A percentile compares a stretch with the other conserved stretches of the same genome.
phyloP scores from a whole-genome alignment of 805 yeast genomes.

The Torulaspora microellipsoides region DNA sequence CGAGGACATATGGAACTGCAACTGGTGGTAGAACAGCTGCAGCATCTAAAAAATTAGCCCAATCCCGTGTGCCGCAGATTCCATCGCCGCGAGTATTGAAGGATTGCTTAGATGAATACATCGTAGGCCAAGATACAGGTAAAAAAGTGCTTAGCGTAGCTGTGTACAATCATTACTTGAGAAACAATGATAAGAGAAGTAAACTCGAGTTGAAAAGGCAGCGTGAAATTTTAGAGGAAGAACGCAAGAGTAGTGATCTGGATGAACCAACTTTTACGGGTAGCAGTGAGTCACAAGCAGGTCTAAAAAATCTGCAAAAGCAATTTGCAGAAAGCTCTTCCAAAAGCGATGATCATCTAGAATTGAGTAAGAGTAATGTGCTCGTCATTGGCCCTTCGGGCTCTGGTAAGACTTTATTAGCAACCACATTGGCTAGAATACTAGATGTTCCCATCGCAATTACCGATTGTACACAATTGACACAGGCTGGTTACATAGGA shows the following conservation, averaged over 20 bases:
- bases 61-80: conserved; percentile 20
- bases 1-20: conserved; percentile 5
- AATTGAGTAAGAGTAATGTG: conserved; percentile 52
- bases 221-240: conserved; percentile 30
- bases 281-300: conserved; percentile 32
- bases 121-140: conserved; percentile 53
- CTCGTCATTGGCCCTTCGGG: conserved; percentile 58
- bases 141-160: conserved; percentile 59
- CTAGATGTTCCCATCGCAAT: conserved; percentile 54
- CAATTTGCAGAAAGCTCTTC: conserved; percentile 29
- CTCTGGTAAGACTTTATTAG: conserved; percentile 55
- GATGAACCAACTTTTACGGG: conserved; percentile 19
- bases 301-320: conserved; percentile 27
- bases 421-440: conserved; percentile 48
- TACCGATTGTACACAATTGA: conserved; percentile 57
- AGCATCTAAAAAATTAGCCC: conserved; percentile 19
- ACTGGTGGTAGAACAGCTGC: not conserved
- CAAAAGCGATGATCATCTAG: conserved; percentile 38
- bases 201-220: conserved; percentile 29
- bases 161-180: conserved; percentile 52
- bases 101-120: conserved; percentile 44
- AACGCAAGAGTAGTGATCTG: conserved; percentile 21
- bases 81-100: conserved; percentile 49
- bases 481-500: conserved; percentile 64
- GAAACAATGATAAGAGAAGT: conserved; percentile 42